Percentiles rank a stretch among this genome's conserved stretches.
These are phyloP conservation scores for Lentithecium fluviatile DNA, from an alignment of 495 filamentous ascomycete genomes.

Conservation along the genomic window DNA sequence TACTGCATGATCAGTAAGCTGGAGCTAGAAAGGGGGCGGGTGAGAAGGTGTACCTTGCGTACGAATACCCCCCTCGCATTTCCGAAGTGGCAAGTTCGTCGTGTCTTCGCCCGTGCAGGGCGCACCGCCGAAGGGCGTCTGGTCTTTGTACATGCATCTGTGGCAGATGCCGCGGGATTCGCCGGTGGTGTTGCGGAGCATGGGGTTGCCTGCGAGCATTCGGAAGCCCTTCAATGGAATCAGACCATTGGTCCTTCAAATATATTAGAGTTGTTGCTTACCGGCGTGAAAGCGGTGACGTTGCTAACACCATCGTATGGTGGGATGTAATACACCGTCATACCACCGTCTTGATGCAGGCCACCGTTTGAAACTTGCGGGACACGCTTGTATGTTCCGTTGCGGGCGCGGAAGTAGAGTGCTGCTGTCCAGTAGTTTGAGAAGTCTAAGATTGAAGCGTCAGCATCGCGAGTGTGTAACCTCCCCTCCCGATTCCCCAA, in stretches of 20 bases:
- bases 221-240: constrained; percentile 19
- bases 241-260: neutral
- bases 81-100: constrained; percentile 42
- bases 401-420: constrained; percentile 22
- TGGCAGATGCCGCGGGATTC: constrained; percentile 45
- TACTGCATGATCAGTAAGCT: constrained; percentile 32
- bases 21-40: no score
- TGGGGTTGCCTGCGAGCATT: constrained; percentile 32
- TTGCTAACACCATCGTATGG: constrained; percentile 31
- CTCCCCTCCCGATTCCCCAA: no score
- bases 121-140: constrained; percentile 50
- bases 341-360: constrained; percentile 18
- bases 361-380: constrained; percentile 28
- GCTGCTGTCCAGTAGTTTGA: constrained; percentile 33
- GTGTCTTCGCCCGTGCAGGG: constrained; percentile 54
- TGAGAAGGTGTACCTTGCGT: neutral
- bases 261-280: neutral
- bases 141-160: constrained; percentile 44
- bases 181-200: constrained; percentile 13
- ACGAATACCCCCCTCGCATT: constrained; percentile 50
- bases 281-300: constrained; percentile 31
- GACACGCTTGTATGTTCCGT: constrained; percentile 29
- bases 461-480: no score
- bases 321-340: constrained; percentile 34
- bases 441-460: no score